A percentile compares a stretch with the other conserved stretches of the same genome.
Evolutionary conservation across 495 filamentous ascomycete genomes (phyloP).

Genomic region (Trichoderma erinaceum): DNA sequence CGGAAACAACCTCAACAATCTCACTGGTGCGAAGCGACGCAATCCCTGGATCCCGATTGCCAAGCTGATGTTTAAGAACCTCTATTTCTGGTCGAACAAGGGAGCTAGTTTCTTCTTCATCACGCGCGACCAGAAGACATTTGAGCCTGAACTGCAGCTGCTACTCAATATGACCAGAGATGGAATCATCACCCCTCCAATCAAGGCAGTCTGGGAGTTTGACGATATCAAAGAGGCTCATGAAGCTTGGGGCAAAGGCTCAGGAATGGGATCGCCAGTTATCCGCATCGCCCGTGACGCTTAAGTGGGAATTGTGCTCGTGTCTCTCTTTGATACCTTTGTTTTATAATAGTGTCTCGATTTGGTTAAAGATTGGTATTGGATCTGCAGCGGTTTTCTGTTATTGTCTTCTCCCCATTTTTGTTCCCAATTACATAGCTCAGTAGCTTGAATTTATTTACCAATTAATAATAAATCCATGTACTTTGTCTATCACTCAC

Average conservation of each 20-base stretch:
- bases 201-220: slow-evolving; percentile 36
- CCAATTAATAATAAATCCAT: too few relatives aligned
- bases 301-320: not conserved
- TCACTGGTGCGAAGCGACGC: slow-evolving; percentile 19
- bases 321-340: not conserved
- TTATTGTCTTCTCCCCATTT: not conserved
- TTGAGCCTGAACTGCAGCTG: slow-evolving; percentile 24
- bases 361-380: not conserved
- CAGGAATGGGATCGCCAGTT: slow-evolving; percentile 33
- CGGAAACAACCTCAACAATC: slow-evolving; percentile 25
- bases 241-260: slow-evolving; percentile 29
- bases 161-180: slow-evolving; percentile 30
- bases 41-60: slow-evolving; percentile 19
- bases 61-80: slow-evolving; percentile 26
- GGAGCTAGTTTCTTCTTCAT: slow-evolving; percentile 34
- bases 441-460: not conserved
- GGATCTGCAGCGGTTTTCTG: not conserved
- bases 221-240: slow-evolving; percentile 38
- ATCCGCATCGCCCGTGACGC: slow-evolving; percentile 25
- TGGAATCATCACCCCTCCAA: slow-evolving; percentile 34
- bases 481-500: too few relatives aligned
- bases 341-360: not conserved
- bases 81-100: slow-evolving; percentile 23
- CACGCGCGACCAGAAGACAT: slow-evolving; percentile 27
- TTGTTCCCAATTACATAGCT: not conserved